A percentile compares a stretch with the other conserved stretches of the same genome.
Evolutionary conservation across 1,284 basidiomycete species (phyloP).

Genomic region (Microbotryum lychnidis-dioicae): DNA sequence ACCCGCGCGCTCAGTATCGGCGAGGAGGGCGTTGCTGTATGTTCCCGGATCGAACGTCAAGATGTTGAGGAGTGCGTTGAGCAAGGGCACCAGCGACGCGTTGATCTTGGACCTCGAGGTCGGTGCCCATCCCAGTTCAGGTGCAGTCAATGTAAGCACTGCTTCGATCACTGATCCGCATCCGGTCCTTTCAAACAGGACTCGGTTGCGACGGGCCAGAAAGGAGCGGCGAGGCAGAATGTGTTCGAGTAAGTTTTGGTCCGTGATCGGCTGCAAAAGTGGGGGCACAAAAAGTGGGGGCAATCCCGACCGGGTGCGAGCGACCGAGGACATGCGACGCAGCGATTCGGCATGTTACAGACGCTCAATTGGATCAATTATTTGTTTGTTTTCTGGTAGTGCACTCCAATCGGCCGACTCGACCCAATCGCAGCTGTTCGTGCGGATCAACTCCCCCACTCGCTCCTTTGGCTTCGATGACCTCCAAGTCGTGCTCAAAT

Average conservation of each 20-base stretch:
- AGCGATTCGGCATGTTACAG: neutral
- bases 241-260: conserved; percentile 20
- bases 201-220: conserved; percentile 26
- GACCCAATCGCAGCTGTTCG: conserved; percentile 34
- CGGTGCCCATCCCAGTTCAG: neutral
- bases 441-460: conserved; percentile 52
- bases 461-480: neutral
- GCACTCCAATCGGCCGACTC: neutral
- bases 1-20: neutral
- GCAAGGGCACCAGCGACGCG: conserved; percentile 3
- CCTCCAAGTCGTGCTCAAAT: conserved; percentile 9
- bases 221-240: conserved; percentile 20
- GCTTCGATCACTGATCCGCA: too few relatives aligned
- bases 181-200: conserved; percentile 3
- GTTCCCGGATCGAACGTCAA: conserved; percentile 18
- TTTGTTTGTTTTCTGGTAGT: neutral
- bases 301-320: neutral
- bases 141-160: too few relatives aligned
- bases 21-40: conserved; percentile 19
- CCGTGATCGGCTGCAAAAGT: neutral
- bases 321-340: neutral
- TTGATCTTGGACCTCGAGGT: conserved; percentile 22
- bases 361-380: neutral
- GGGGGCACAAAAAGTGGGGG: neutral
- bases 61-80: conserved; percentile 6